These are phyloP conservation scores for Entoloma clypeatum DNA, from an alignment of 1,284 basidiomycete species.

Conservation along the genomic window DNA sequence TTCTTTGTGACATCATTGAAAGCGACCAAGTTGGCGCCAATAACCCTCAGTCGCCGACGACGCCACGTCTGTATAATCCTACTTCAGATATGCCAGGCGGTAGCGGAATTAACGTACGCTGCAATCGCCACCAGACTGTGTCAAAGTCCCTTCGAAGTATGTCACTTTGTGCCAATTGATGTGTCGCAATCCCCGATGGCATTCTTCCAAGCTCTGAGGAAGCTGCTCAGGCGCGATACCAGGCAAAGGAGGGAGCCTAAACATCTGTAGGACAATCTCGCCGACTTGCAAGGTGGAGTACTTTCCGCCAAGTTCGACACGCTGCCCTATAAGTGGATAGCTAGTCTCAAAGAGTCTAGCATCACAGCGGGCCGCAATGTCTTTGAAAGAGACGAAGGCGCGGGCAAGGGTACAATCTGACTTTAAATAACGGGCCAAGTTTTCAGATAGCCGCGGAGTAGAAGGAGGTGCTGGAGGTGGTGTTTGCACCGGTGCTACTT, in stretches of 20 bases:
- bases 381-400: constrained; percentile 83
- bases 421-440: constrained; percentile 79
- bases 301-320: constrained; percentile 53
- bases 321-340: constrained; percentile 80
- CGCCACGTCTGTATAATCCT: constrained; percentile 71
- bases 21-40: constrained; percentile 84
- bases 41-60: constrained; percentile 80
- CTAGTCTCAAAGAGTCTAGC: constrained; percentile 79
- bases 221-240: constrained; percentile 76
- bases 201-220: constrained; percentile 91
- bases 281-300: constrained; percentile 63
- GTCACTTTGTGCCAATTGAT: constrained; percentile 90
- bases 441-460: constrained; percentile 49
- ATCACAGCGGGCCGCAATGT: constrained; percentile 78
- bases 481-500: constrained; percentile 32
- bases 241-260: constrained; percentile 85
- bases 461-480: constrained; percentile 35
- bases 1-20: constrained; percentile 95
- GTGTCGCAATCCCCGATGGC: constrained; percentile 82
- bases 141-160: constrained; percentile 90
- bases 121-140: constrained; percentile 95
- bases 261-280: constrained; percentile 82
- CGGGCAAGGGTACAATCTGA: constrained; percentile 78
- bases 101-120: constrained; percentile 46
- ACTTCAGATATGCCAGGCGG: constrained; percentile 5